Base-by-base conservation (phyloP, 2,329 filamentous ascomycete genomes). In the Pseudocercospora fijiensis region DNA sequence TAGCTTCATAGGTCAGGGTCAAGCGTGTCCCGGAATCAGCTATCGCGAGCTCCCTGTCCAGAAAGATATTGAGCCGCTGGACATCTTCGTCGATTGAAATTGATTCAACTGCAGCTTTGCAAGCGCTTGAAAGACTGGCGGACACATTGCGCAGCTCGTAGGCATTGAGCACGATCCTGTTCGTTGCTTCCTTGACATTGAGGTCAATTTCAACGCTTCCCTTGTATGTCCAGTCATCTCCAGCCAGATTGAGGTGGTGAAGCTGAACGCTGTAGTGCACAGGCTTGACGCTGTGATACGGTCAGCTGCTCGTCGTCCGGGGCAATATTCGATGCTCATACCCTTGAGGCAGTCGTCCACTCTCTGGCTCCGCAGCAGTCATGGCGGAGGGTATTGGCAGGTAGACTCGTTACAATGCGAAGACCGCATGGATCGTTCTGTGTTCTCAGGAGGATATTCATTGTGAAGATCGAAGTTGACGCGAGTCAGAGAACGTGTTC, bases 241-340 rank as follows among this genome's bases (percentile, higher is more conserved):
- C 83, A 62, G 88, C 80, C 71, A 96, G 88, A 18, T 33, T 4
- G 68, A 97, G 81, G 70, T 94, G 88, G 75, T 83, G 86, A 71
- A 97, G 85, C 62, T 88, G 91, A 68, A 97, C 82, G 72, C 86
- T 82, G 80, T 98, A 98, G 80, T 97, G 91, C 65, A 83, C 81
- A 4, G 93, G 92, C 80, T 91, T 93, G 75, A 92, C 86, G 73
- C 86, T 88, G 65, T 43, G 58, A 37, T 6, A 18, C 10, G 24
- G 13, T 56, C 52, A 56, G 52, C 52, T n/a, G 27, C 37, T 41
- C 5, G 16, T 41, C 37, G 37, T 41, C 18, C 16, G 18, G 37
- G 37, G 16, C 4, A 18, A 5, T 6, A 41, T 41, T 41, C 37
- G 37, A 41, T 56, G 20, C 26, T 10, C 52, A 56, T 56, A 56